Percentiles rank a stretch among this genome's conserved stretches.
Conservation (phyloP, 345 rosid species). For the Ricinus communis region DNA sequence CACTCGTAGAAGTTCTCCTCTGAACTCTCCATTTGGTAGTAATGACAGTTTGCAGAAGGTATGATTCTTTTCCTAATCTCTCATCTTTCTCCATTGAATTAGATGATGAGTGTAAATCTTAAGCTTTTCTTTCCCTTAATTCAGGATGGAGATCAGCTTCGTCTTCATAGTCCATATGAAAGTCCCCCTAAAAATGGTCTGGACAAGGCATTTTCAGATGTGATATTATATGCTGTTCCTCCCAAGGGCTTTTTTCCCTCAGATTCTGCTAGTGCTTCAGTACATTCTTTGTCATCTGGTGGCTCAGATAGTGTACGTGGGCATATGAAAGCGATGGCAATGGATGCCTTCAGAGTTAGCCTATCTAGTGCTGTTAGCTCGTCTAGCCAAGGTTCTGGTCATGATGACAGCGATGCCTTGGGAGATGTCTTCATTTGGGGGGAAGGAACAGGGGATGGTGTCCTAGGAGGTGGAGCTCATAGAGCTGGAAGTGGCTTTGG, state of each 20-base stretch:
- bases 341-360: conserved; percentile 95
- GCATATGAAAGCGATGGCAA: conserved; percentile 64
- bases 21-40: conserved; percentile 79
- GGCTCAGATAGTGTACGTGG: conserved; percentile 92
- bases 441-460: conserved; percentile 65
- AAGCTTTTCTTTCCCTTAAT: conserved; percentile 19
- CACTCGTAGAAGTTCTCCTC: conserved; percentile 89
- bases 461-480: conserved; percentile 66
- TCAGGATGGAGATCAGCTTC: conserved; percentile 81
- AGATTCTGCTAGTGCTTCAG: conserved; percentile 81
- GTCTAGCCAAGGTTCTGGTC: conserved; percentile 84
- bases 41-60: conserved; percentile 92
- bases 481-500: conserved; percentile 45
- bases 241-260: conserved; percentile 80
- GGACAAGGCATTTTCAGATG: conserved; percentile 86
- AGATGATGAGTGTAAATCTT: conserved; percentile 1
- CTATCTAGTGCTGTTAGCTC: conserved; percentile 91
- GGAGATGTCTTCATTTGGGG: conserved; percentile 87
- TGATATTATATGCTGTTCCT: conserved; percentile 71
- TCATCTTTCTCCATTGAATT: conserved; percentile 2
- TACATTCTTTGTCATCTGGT: conserved; percentile 92
- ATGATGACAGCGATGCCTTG: conserved; percentile 77
- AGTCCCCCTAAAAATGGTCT: conserved; percentile 95
- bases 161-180: conserved; percentile 85
- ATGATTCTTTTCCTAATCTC: conserved; percentile 20